Evolutionary conservation across 1,284 basidiomycete genomes (phyloP).

Genomic region (Ustilago bromivora): DNA sequence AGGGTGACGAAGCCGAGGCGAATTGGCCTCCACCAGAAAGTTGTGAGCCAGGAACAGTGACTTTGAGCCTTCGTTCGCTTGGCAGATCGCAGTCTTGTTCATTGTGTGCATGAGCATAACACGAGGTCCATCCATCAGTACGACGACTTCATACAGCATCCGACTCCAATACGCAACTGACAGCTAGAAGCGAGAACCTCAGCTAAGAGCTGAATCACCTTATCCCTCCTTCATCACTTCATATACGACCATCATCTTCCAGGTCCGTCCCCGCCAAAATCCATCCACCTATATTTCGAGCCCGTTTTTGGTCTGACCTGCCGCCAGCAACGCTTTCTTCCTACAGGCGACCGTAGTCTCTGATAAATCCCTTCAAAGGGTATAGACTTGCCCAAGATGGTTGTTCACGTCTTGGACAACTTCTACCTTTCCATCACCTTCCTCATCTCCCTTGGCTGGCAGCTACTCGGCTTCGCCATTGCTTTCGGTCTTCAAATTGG

Average conservation of each 20-base stretch:
- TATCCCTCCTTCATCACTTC: background rate
- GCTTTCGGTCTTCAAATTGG: constrained; percentile 65
- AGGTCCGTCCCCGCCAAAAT: background rate
- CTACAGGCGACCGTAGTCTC: background rate
- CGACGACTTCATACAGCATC: background rate
- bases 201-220: constrained; percentile 22
- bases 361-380: background rate
- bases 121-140: background rate
- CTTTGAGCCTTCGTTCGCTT: constrained; percentile 5
- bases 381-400: constrained; percentile 20
- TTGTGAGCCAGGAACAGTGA: constrained; percentile 17
- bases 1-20: constrained; percentile 1
- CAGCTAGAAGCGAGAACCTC: background rate
- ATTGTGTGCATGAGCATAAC: constrained; percentile 11
- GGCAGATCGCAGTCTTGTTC: constrained; percentile 3
- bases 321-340: background rate
- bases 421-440: constrained; percentile 79
- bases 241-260: constrained; percentile 4
- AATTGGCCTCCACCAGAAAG: constrained; percentile 4
- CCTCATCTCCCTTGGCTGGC: constrained; percentile 78
- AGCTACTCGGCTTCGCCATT: constrained; percentile 77
- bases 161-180: background rate
- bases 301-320: background rate
- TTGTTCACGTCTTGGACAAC: constrained; percentile 72
- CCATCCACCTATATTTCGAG: background rate